Base-by-base conservation (phyloP, 2,329 filamentous ascomycete species). In the Camillea tinctor region DNA sequence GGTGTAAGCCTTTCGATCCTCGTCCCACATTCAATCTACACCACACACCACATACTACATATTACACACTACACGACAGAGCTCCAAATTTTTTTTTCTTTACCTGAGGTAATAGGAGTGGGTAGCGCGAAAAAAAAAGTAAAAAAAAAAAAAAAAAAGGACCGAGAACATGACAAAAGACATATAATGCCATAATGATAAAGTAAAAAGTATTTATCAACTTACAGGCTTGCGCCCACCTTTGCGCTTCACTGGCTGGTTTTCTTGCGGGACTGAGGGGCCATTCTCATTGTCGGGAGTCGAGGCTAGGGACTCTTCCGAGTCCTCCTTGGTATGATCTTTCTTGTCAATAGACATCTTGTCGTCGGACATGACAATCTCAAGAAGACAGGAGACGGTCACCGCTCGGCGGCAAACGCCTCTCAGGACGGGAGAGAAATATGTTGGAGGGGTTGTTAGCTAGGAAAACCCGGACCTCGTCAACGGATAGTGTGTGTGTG, bases 151-250 rank as follows among this genome's bases (percentile, higher is more conserved):
- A 19, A 21, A 49, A 9, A 26, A 59, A 44, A 55, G 21, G 56
- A 65, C 30, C 50, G 56, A 63, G 48, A 49, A 50, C 23, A 58
- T 49, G 22, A 9, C 36, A 3, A 19, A 24, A 8, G 17, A n/a
- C 1, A 22, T 44, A 44, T n/a, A 15, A 44, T 44, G 13, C 36
- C 36, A 44, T 44, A 44, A 44, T 44, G 36, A 54, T 60, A 55
- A 19, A 53, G 24, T 21, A 60, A 62, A n/a, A 54, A 51, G 20
- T 30, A 55, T 50, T 49, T 56, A 30, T 30, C 26, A 50, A 77
- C 84, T 76, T 88, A 98, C 95, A 73, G 95, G 95, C 81, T 98
- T 99, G 73, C 95, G 89, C 63, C 95, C 95, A 72, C 95, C 95
- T 82, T 99, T 99, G 73, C 95, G 88, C 83, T 99, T 99, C 74